Conservation (phyloP, 306 rosid genomes). For the Gillenia trifoliata region DNA sequence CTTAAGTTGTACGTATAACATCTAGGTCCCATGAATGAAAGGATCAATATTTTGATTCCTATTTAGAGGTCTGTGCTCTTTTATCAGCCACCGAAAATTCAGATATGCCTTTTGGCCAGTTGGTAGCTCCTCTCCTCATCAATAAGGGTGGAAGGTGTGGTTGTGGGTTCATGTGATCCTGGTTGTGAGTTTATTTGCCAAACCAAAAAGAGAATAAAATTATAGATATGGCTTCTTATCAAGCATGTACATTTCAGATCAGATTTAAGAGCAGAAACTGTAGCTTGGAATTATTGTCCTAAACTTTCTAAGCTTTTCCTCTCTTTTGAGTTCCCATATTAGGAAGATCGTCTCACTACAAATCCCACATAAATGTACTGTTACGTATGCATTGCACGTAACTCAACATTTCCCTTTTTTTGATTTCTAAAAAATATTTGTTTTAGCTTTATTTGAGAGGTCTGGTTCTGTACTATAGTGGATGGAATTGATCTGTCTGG, state of each 20-base stretch:
- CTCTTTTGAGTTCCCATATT: neutral
- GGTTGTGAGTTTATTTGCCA: neutral
- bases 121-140: neutral
- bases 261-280: neutral
- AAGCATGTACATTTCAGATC: neutral
- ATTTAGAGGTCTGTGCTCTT: neutral
- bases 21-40: neutral
- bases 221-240: neutral
- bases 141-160: neutral
- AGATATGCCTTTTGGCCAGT: neutral
- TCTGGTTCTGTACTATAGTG: too few relatives aligned
- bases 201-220: neutral
- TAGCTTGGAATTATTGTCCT: neutral
- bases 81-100: neutral
- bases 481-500: too few relatives aligned
- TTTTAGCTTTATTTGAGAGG: neutral
- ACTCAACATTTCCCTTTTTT: neutral
- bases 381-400: neutral
- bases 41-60: neutral
- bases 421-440: neutral
- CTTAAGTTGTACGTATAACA: neutral
- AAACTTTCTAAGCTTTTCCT: neutral
- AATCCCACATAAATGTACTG: neutral
- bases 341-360: neutral
- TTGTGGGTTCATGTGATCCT: neutral